phyloP scores from a whole-genome alignment of 371 early-diverging fungal species.

The Dichotomocladium elegans region DNA sequence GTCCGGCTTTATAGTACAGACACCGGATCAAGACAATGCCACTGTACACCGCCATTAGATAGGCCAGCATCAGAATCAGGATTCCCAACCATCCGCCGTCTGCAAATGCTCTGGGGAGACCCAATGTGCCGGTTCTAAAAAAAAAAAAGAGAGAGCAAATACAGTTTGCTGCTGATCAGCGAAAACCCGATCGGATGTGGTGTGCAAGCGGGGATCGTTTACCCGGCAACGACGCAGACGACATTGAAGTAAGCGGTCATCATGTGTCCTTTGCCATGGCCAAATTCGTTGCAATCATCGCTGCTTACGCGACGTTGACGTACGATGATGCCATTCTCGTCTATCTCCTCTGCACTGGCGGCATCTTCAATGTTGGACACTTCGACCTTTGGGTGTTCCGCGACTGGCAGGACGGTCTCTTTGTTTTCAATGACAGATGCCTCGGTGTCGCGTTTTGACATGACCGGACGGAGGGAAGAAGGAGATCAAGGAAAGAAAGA shows the following conservation, averaged over 20 bases:
- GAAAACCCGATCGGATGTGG: too few species aligned
- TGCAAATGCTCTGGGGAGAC: conserved; percentile 50
- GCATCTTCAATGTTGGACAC: too few species aligned
- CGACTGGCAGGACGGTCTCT: background rate
- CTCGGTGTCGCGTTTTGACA: background rate
- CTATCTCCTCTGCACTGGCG: background rate
- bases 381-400: too few species aligned
- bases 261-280: conserved; percentile 32
- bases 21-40: conserved; percentile 36
- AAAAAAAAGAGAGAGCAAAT: too few species aligned
- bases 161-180: too few species aligned
- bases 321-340: too few species aligned
- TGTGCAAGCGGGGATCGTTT: too few species aligned
- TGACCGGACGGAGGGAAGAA: too few species aligned
- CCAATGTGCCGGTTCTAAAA: conserved; percentile 82
- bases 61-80: conserved; percentile 34
- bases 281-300: conserved; percentile 22
- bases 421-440: background rate
- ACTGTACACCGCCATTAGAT: conserved; percentile 34
- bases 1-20: conserved; percentile 38
- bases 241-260: conserved; percentile 59
- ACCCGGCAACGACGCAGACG: conserved; percentile 81
- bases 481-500: too few species aligned
- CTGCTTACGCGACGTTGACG: too few species aligned
- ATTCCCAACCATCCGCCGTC: conserved; percentile 44